These are phyloP conservation scores for Camelina neglecta DNA, from an alignment of 345 rosid species.

Conservation along the genomic window DNA sequence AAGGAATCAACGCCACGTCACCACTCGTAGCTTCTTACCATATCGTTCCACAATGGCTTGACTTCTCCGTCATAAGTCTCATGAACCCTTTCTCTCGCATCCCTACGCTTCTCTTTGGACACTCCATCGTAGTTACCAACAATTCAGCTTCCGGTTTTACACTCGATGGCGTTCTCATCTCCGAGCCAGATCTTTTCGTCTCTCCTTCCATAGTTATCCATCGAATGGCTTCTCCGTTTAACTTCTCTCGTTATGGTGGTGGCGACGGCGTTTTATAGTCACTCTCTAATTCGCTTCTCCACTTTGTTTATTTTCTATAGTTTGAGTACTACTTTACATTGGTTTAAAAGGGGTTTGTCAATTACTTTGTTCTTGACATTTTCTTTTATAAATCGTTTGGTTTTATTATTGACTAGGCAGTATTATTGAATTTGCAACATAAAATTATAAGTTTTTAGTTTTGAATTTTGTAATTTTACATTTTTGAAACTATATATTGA, in stretches of 20 bases:
- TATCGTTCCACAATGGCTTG: slow-evolving; percentile 34
- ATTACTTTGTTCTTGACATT: too few relatives aligned
- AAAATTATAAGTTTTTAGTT: too few relatives aligned
- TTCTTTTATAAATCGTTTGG: not conserved
- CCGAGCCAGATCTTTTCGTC: slow-evolving; percentile 40
- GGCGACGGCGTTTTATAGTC: not conserved
- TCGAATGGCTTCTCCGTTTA: slow-evolving; percentile 38
- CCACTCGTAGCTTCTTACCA: slow-evolving; percentile 43
- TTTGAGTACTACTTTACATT: not conserved
- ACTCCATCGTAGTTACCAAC: slow-evolving; percentile 34
- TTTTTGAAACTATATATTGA: too few relatives aligned
- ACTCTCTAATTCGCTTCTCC: not conserved
- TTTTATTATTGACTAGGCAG: too few relatives aligned
- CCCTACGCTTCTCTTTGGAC: slow-evolving; percentile 36
- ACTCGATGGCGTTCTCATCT: slow-evolving; percentile 29
- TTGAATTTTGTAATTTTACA: too few relatives aligned
- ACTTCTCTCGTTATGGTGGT: slow-evolving; percentile 38
- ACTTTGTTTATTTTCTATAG: not conserved
- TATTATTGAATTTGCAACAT: too few relatives aligned
- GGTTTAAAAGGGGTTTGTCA: not conserved
- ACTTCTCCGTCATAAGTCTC: slow-evolving; percentile 25
- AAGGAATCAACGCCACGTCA: slow-evolving; percentile 44
- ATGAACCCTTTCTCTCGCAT: slow-evolving; percentile 31
- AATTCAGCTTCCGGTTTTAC: slow-evolving; percentile 26
- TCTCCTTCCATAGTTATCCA: slow-evolving; percentile 38